Base-by-base conservation (phyloP, 345 rosid genomes). In the Adansonia digitata region DNA sequence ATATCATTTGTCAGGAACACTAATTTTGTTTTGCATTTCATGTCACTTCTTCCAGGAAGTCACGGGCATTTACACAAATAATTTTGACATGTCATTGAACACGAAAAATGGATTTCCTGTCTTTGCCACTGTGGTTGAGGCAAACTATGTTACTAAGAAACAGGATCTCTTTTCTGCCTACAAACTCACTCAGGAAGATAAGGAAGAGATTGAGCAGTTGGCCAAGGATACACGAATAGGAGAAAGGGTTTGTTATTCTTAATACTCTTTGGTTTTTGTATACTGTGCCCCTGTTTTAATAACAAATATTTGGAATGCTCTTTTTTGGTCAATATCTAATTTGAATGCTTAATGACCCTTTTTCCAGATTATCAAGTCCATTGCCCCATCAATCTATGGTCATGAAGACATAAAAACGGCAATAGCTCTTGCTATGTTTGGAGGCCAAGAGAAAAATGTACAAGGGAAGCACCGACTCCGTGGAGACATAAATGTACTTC, bases 341-440 rank as follows among this genome's bases (percentile, higher is more conserved):
- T 20, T 27, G 37, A 65, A 13, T 49, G 48, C 55, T 35, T 64
- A 35, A 74, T 31, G 59, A 15, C 12, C 29, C 63, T 14, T 10
- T 48, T 82, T 60, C 72, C 86, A 95, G 99, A 90, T 95, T 81
- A 79, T 95, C 68, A 93, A 95, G 89, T 95, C 98, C 59, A 89
- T 93, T 73, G 98, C 99, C 9, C 99, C 98, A 7, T 95, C 99
- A 46, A 95, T 95, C 61, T 93, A 95, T 82, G 98, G 99, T 64
- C 99, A 93, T n/a, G 99, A 91, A 42, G 98, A 90, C 86, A 93
- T 95, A 75, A 95, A 93, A 88, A 93, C 98, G 49, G 99, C 97
- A 55, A 74, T 95, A 55, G 85, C 99, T 45, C 96, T 95, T 76
- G 96, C 98, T 15, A 95, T 91, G 97, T 95, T 95, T 78, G 99